phyloP scores from a whole-genome alignment of 306 rosid species.

The Vigna unguiculata region DNA sequence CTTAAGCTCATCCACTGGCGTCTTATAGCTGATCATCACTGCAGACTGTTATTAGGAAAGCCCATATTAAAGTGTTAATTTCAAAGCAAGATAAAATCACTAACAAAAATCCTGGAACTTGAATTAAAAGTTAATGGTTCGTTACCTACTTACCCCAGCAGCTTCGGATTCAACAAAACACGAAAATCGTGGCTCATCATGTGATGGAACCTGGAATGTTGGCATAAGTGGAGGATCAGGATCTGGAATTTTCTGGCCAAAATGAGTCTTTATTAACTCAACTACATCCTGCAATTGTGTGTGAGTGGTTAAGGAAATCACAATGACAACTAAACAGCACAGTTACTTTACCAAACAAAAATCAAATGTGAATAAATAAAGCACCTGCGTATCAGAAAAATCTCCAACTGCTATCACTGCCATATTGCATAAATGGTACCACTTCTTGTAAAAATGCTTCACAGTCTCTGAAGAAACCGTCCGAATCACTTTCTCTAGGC shows the following conservation, averaged over 20 bases:
- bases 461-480: slow-evolving; percentile 84
- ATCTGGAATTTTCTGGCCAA: slow-evolving; percentile 74
- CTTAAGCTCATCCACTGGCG: slow-evolving; percentile 74
- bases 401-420: slow-evolving; percentile 98
- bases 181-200: slow-evolving; percentile 85
- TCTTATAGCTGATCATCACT: slow-evolving; percentile 95
- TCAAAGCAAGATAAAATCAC: slow-evolving; percentile 16
- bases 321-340: slow-evolving; percentile 19
- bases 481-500: slow-evolving; percentile 88
- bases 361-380: slow-evolving; percentile 39
- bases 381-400: slow-evolving; percentile 88
- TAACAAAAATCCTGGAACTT: slow-evolving; percentile 11
- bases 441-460: slow-evolving; percentile 78
- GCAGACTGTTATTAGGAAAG: slow-evolving; percentile 71
- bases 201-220: slow-evolving; percentile 75
- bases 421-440: slow-evolving; percentile 94
- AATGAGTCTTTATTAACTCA: slow-evolving; percentile 84
- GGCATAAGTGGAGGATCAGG: slow-evolving; percentile 72
- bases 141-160: slow-evolving; percentile 84
- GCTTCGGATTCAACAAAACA: slow-evolving; percentile 97
- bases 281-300: slow-evolving; percentile 68
- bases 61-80: slow-evolving; percentile 39
- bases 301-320: slow-evolving; percentile 42
- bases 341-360: slow-evolving; percentile 37
- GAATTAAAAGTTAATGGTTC: slow-evolving; percentile 32